Percentiles rank a stretch among this genome's conserved stretches.
Conservation (phyloP, 768 basidiomycete species). For the Suillus sp. region DNA sequence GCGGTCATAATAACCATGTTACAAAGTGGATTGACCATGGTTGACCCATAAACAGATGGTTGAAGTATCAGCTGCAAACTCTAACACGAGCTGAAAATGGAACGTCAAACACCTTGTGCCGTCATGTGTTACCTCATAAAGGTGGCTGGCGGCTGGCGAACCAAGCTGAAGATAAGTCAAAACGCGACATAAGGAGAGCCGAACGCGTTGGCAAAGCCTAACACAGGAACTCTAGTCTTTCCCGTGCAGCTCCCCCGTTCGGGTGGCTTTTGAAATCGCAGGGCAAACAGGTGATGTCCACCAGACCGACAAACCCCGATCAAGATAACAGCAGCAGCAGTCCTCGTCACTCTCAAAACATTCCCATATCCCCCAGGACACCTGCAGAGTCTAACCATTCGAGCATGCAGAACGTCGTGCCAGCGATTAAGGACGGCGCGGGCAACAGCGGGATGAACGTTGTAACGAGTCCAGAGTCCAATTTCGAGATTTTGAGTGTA, state of each 20-base stretch:
- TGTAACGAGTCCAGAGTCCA: constrained; percentile 72
- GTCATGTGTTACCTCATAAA: too few relatives aligned
- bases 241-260: constrained; percentile 26
- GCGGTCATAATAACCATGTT: too few relatives aligned
- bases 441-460: constrained; percentile 63
- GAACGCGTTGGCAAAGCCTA: constrained; percentile 89
- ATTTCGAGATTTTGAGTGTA: constrained; percentile 66
- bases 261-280: constrained; percentile 48
- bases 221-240: constrained; percentile 53
- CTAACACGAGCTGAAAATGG: too few relatives aligned
- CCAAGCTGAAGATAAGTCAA: constrained; percentile 54
- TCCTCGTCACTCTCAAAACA: constrained; percentile 53
- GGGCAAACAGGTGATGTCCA: constrained; percentile 74
- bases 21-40: too few relatives aligned
- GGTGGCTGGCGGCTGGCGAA: too few relatives aligned
- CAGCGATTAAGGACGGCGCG: constrained; percentile 57
- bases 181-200: constrained; percentile 88
- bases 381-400: constrained; percentile 71
- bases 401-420: constrained; percentile 72
- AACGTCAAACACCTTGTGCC: too few relatives aligned
- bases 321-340: constrained; percentile 50
- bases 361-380: constrained; percentile 44
- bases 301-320: constrained; percentile 69
- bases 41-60: too few relatives aligned
- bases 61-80: too few relatives aligned